Conservation (phyloP, 2,329 filamentous ascomycete species). For the Torrubiella hemipterigena region DNA sequence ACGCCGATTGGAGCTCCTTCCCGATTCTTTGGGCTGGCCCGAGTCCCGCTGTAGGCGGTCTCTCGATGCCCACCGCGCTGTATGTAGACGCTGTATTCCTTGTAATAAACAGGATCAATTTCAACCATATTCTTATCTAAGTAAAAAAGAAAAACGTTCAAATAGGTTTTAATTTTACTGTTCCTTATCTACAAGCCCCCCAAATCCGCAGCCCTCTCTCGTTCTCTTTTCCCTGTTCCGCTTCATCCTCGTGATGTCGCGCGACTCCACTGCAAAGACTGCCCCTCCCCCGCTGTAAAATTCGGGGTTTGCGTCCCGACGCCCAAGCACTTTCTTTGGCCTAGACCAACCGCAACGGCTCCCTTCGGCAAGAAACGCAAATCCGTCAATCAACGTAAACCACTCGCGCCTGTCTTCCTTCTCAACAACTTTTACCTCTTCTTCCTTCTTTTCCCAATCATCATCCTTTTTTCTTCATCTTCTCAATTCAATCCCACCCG, state of each 20-base stretch:
- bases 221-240: not conserved
- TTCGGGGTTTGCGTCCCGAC: conserved; percentile 7
- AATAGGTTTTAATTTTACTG: no score
- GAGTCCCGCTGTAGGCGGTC: no score
- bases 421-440: conserved; percentile 5
- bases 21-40: no score
- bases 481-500: conserved; percentile 9
- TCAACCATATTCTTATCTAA: no score
- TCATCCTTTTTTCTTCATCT: conserved; percentile 7
- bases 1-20: no score
- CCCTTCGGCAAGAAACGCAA: not conserved
- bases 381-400: conserved; percentile 2
- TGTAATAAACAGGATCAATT: no score
- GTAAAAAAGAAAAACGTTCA: no score
- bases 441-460: conserved; percentile 4
- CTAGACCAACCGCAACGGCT: conserved; percentile 1
- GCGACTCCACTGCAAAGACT: conserved; percentile 1
- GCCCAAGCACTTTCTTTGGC: conserved; percentile 2
- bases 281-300: conserved; percentile 7
- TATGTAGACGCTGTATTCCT: no score
- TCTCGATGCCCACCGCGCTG: no score
- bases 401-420: conserved; percentile 8
- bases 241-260: not conserved
- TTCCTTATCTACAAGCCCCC: no score
- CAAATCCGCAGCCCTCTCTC: no score